Evolutionary conservation across 805 yeast species (phyloP), one percentile per base, ranked within the genome.

Genomic region (Ogataea siamensis): DNA sequence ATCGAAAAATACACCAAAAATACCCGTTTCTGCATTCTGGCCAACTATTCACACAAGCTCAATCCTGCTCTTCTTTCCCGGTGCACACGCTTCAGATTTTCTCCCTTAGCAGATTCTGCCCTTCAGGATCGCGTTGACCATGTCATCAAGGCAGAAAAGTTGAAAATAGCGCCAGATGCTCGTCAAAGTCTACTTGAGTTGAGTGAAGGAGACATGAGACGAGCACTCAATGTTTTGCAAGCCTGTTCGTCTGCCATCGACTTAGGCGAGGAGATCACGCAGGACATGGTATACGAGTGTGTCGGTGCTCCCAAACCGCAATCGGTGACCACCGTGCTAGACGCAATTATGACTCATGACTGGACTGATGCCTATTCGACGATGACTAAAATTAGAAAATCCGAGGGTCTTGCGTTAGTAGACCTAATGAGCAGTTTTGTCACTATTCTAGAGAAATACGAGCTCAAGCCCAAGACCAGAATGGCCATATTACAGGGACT

Each of bases 141-240:
- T 43, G 96, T 93, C 7, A 71, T 87, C 32, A 72, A 74, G 27
- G 67, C 68, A 37, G 99, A 93, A 53, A 60, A 76, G 1, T 64
- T 93, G 32, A 63, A 68, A 4, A 67, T 93, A 7, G 55, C 70
- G 0, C 62, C 69, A 0, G 78, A 70, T 1, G 97, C 95, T 0
- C 65, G 74, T 28, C 61, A 63, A 0, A 79, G 96, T 2, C 65
- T 93, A 32, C 67, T 93, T 40, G 69, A 66, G 37, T 70, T 93
- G 39, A 74, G 93, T n/a, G 76, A 80, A 41, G 99, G 99, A 36
- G 99, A 93, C 62, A 93, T 93, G 99, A 78, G 99, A 66, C 77
- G 86, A 34, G 95, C 95, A 1, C 70, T 93, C 51, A 93, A 93
- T 55, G 96, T 93, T 5, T 63, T 93, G 41, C 99, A 93, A 63